Evolutionary conservation across 352 stramenopile genomes (phyloP), one percentile per base, ranked within the genome.

Genomic region (Globisporangium middletonii): DNA sequence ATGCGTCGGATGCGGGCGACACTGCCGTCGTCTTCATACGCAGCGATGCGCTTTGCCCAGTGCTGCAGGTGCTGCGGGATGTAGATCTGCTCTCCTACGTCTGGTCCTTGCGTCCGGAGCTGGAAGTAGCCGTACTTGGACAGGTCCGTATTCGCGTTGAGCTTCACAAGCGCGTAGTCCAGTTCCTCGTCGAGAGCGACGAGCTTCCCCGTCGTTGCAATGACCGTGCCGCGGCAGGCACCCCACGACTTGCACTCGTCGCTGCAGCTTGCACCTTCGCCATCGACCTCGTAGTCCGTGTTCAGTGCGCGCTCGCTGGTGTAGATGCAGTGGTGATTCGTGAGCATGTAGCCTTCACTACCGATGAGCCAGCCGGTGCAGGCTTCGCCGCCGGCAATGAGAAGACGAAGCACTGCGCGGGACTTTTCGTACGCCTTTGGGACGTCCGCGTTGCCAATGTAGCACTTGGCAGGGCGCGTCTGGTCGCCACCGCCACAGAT

Each of bases 91-190:
- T 84, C 72, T 9, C 64, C 52, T 12, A 55, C 50, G 3, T 54
- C 46, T 1, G 60, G 57, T 8, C 71, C 74, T 1, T 60, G 46
- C 2, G 65, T 57, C 11, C 69, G 71, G 0, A 78, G 56, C 46
- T 63, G 63, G 26, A 84, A 58, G 56, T 67, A 70, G 1, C 69
- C 69, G 41, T 69, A 81, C 38, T 45, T 12, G 33, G 58, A 64
- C 3, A 76, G 56, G 26, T 77, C 63, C 1, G 57, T 47, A 1
- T 42, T 60, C 8, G 58, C 30, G 12, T 60, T 59, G 42, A 76
- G 62, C 53, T 83, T 80, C 30, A 85, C 51, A 9, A 85, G 56
- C 27, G 75, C 57, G 57, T 79, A 85, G 60, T 83, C 75, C 13
- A 72, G 51, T 1, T 51, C 46, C 8, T 41, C 26, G 53, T 67